Percentiles rank a stretch among this genome's conserved stretches.
Conservation (phyloP, 352 stramenopile genomes). For the Pythium folliculosum region DNA sequence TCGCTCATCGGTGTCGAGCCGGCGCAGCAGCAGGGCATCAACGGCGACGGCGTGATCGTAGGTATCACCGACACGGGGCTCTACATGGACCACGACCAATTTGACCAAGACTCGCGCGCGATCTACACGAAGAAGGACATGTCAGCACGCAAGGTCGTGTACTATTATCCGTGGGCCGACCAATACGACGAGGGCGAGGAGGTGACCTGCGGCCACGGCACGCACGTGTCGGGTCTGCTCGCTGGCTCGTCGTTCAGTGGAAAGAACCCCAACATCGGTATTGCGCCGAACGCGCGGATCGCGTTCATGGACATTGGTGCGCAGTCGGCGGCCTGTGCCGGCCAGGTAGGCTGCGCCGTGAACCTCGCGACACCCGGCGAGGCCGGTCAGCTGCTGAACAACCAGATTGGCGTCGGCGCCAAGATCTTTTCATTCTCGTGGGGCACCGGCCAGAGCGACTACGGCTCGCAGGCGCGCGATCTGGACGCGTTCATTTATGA, state of each 20-base stretch:
- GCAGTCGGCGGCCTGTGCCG: constrained; percentile 51
- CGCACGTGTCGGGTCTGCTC: constrained; percentile 83
- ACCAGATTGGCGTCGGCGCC: constrained; percentile 69
- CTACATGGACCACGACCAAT: constrained; percentile 85
- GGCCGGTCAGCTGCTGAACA: constrained; percentile 57
- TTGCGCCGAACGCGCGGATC: constrained; percentile 77
- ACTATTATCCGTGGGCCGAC: constrained; percentile 80
- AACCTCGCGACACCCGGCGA: constrained; percentile 63
- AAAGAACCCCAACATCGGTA: constrained; percentile 53
- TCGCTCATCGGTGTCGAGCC: constrained; percentile 66
- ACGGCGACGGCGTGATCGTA: constrained; percentile 68
- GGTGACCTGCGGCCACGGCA: constrained; percentile 84
- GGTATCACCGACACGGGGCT: constrained; percentile 83
- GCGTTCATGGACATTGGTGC: constrained; percentile 91
- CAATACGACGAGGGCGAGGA: constrained; percentile 61
- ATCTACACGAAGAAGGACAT: constrained; percentile 48
- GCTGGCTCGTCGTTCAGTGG: constrained; percentile 75
- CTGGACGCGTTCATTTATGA: constrained; percentile 82
- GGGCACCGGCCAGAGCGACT: constrained; percentile 76
- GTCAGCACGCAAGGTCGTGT: constrained; percentile 70
- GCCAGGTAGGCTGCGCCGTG: constrained; percentile 52
- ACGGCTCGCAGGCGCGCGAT: constrained; percentile 73
- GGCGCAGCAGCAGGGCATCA: constrained; percentile 62
- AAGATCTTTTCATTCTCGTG: constrained; percentile 87
- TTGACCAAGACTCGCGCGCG: constrained; percentile 61